These are phyloP conservation scores for Medicago ruthenica DNA, from an alignment of 306 rosid genomes.

Conservation along the genomic window DNA sequence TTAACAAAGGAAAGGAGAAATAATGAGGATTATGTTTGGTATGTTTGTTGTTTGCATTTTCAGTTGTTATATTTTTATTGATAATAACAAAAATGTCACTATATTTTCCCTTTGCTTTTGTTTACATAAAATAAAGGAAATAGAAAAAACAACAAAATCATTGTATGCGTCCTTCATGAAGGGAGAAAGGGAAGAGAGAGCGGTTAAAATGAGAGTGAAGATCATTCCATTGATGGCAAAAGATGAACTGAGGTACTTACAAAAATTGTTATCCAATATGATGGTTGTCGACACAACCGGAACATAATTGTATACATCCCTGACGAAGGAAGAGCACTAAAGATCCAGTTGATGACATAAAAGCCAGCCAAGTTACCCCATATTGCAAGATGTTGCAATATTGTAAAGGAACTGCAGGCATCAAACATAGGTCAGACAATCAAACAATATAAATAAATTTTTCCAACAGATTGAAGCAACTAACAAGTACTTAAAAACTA, in stretches of 20 bases:
- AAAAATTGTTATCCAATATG: constrained; percentile 85
- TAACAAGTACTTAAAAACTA: constrained; percentile 28
- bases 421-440: constrained; percentile 46
- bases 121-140: background rate
- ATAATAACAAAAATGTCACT: background rate
- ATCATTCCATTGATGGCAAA: constrained; percentile 14
- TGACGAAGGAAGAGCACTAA: constrained; percentile 91
- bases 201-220: background rate
- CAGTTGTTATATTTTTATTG: background rate
- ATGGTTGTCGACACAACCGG: constrained; percentile 83
- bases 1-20: background rate
- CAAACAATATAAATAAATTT: constrained; percentile 33
- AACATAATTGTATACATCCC: constrained; percentile 98
- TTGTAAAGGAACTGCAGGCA: constrained; percentile 84
- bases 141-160: background rate
- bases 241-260: constrained; percentile 59
- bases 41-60: background rate
- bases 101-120: background rate
- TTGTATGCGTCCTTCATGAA: background rate
- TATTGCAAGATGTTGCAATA: constrained; percentile 84
- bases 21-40: background rate
- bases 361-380: constrained; percentile 95
- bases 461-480: constrained; percentile 22
- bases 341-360: constrained; percentile 83
- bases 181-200: background rate